A percentile compares a stretch with the other conserved stretches of the same genome.
Conservation (phyloP, 345 rosid genomes). For the Sapria himalayana region DNA sequence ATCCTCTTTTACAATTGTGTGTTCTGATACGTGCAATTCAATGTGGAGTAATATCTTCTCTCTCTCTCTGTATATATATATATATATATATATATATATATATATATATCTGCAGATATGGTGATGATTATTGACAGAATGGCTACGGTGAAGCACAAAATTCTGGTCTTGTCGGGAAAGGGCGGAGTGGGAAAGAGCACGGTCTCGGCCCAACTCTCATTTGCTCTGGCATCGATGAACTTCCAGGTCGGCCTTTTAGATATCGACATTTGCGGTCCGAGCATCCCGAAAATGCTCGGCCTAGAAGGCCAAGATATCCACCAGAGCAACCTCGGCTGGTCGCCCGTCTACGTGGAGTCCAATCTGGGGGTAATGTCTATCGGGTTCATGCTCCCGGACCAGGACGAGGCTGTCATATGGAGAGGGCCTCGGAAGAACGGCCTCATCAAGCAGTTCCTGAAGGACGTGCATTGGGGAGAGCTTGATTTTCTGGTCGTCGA, state of each 20-base stretch:
- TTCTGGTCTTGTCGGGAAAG: slow-evolving; percentile 71
- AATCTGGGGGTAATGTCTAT: slow-evolving; percentile 96
- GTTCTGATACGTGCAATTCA: too few relatives aligned
- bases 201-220: slow-evolving; percentile 78
- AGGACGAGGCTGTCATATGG: slow-evolving; percentile 96
- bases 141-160: slow-evolving; percentile 90
- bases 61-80: too few relatives aligned
- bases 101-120: slow-evolving; percentile 38
- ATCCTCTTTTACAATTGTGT: too few relatives aligned
- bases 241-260: slow-evolving; percentile 84
- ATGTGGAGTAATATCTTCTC: too few relatives aligned
- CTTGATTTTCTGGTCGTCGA: slow-evolving; percentile 78
- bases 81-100: too few relatives aligned
- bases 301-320: slow-evolving; percentile 89
- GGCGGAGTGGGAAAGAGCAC: slow-evolving; percentile 99
- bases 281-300: slow-evolving; percentile 92
- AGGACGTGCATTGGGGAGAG: slow-evolving; percentile 89
- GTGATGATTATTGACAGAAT: slow-evolving; percentile 77
- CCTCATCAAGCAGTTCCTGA: slow-evolving; percentile 76
- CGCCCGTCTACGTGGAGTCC: slow-evolving; percentile 83
- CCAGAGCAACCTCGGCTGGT: slow-evolving; percentile 98
- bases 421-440: slow-evolving; percentile 91
- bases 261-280: slow-evolving; percentile 86
- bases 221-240: slow-evolving; percentile 66
- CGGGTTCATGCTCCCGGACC: slow-evolving; percentile 86